Conservation (phyloP, 257 asterid genomes). For the Salvia miltiorrhiza region DNA sequence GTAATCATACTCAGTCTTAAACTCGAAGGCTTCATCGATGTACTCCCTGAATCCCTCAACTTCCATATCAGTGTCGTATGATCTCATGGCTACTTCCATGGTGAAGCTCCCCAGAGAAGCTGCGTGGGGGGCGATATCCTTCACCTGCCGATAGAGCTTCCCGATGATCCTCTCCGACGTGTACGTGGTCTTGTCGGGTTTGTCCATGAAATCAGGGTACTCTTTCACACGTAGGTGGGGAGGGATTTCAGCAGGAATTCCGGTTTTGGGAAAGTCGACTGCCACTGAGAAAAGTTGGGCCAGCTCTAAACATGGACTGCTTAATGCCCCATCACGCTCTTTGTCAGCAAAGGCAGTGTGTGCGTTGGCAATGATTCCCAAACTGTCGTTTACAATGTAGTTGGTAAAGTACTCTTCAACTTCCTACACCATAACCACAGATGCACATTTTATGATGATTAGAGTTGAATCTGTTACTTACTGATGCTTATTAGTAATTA, state of each 20-base stretch:
- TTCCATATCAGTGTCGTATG: constrained; percentile 64
- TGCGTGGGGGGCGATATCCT: constrained; percentile 42
- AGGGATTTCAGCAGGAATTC: constrained; percentile 84
- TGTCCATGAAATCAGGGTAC: constrained; percentile 94
- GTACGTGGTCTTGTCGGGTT: constrained; percentile 58
- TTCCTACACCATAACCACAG: constrained; percentile 55
- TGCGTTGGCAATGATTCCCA: constrained; percentile 66
- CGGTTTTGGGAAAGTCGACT: constrained; percentile 88
- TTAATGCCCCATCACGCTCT: constrained; percentile 46
- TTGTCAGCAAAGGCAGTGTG: constrained; percentile 79
- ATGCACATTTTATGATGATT: background rate
- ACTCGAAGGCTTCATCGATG: constrained; percentile 54
- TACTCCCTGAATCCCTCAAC: constrained; percentile 59
- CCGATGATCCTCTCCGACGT: constrained; percentile 58
- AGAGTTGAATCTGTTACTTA: background rate
- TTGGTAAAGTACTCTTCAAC: constrained; percentile 76
- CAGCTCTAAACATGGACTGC: constrained; percentile 51
- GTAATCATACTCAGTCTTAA: constrained; percentile 65
- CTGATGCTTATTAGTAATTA: background rate
- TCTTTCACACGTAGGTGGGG: constrained; percentile 60
- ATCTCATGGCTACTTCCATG: constrained; percentile 45
- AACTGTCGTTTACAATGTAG: constrained; percentile 76
- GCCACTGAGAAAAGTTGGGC: constrained; percentile 69
- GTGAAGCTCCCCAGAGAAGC: constrained; percentile 43
- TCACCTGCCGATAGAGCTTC: constrained; percentile 70